Evolutionary conservation across 148 eudicot species (phyloP).

Genomic region (Rhododendron vialii): DNA sequence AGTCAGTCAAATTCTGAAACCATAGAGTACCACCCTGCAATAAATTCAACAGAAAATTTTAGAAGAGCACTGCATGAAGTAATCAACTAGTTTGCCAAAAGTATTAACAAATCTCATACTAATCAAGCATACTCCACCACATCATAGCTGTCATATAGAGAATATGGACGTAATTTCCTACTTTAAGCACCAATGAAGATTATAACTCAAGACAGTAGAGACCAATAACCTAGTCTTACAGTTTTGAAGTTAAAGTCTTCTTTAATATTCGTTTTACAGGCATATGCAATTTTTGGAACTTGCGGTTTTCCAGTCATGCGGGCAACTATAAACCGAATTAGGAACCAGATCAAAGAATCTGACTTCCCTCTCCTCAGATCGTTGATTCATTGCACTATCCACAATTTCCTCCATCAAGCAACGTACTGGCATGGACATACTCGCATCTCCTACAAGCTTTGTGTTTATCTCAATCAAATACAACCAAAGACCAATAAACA

Average conservation of each 20-base stretch:
- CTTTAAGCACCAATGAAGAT: not conserved
- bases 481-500: not conserved
- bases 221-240: not conserved
- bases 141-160: not conserved
- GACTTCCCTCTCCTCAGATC: not conserved
- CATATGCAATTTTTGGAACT: not conserved
- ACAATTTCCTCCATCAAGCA: not conserved
- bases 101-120: not conserved
- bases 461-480: not conserved
- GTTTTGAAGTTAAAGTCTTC: conserved; percentile 4
- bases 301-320: not conserved
- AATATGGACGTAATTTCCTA: not conserved
- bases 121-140: not conserved
- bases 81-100: not conserved
- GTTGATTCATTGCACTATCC: not conserved
- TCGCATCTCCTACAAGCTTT: not conserved
- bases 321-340: not conserved
- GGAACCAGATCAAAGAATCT: not conserved
- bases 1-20: conserved; percentile 83
- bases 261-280: not conserved
- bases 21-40: conserved; percentile 86
- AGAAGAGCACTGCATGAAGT: not conserved
- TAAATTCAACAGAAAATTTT: not conserved
- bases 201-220: not conserved
- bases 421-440: not conserved